A percentile compares a stretch with the other conserved stretches of the same genome.
These are phyloP conservation scores for Viola pubescens DNA, from an alignment of 441 rosid species.

Conservation along the genomic window DNA sequence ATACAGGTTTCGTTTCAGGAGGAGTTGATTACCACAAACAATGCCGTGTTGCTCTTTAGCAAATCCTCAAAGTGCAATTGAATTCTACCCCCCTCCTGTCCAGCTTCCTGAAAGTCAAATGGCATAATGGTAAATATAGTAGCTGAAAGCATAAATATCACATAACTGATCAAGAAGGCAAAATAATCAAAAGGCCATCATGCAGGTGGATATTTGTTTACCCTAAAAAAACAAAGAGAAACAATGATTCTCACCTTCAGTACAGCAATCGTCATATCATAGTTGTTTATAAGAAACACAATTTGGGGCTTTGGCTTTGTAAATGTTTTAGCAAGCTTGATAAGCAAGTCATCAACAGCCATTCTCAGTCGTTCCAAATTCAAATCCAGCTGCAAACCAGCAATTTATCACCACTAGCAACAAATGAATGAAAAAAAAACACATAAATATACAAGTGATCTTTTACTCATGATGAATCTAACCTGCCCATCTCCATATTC, in stretches of 20 bases:
- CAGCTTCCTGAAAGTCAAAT: constrained; percentile 67
- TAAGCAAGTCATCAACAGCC: constrained; percentile 84
- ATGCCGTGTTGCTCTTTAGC: constrained; percentile 77
- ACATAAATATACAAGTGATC: background rate
- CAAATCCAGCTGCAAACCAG: constrained; percentile 77
- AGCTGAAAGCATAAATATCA: background rate
- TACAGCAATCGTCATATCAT: constrained; percentile 92
- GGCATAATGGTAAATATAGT: constrained; percentile 12
- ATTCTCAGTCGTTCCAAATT: constrained; percentile 92
- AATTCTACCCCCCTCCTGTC: constrained; percentile 91
- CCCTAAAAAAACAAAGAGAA: background rate
- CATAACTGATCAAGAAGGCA: background rate
- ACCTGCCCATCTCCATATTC: constrained; percentile 99
- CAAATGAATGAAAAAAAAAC: background rate
- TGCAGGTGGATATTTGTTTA: background rate
- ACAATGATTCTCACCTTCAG: constrained; percentile 40
- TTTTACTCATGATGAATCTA: constrained; percentile 13
- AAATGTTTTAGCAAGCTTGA: constrained; percentile 79
- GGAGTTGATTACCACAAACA: constrained; percentile 60
- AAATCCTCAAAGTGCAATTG: constrained; percentile 90
- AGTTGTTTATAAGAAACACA: constrained; percentile 92
- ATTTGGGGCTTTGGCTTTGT: constrained; percentile 67
- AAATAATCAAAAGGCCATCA: background rate
- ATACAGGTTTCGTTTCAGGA: too few species aligned
- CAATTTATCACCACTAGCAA: background rate